phyloP scores from a whole-genome alignment of 1,284 basidiomycete species.

The Naganishia albida region DNA sequence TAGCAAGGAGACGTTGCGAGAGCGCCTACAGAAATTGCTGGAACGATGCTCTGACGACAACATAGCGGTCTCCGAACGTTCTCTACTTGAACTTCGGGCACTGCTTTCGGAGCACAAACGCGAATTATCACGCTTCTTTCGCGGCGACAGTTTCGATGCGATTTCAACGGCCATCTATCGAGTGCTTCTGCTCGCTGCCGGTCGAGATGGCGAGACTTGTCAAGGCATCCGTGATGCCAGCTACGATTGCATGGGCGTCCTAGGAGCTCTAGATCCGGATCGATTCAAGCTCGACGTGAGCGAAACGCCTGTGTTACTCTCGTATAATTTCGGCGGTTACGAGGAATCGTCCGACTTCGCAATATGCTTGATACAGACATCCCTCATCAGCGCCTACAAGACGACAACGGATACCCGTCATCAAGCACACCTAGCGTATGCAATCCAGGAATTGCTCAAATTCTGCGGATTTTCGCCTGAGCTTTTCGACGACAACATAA shows the following conservation, averaged over 20 bases:
- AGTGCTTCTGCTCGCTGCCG: slow-evolving; percentile 69
- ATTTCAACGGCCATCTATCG: slow-evolving; percentile 70
- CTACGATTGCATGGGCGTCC: slow-evolving; percentile 88
- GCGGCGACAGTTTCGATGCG: slow-evolving; percentile 83
- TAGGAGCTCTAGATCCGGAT: slow-evolving; percentile 96
- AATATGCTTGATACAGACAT: slow-evolving; percentile 78
- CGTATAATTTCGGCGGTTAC: slow-evolving; percentile 79
- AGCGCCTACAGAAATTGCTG: slow-evolving; percentile 69
- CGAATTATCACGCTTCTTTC: slow-evolving; percentile 66
- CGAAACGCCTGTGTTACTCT: slow-evolving; percentile 68
- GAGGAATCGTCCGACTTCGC: slow-evolving; percentile 79
- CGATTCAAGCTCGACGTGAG: slow-evolving; percentile 60
- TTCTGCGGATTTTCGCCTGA: slow-evolving; percentile 80
- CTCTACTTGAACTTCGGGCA: slow-evolving; percentile 72
- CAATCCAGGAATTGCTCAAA: slow-evolving; percentile 87
- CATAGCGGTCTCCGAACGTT: slow-evolving; percentile 72
- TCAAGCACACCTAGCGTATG: slow-evolving; percentile 84
- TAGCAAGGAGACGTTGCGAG: slow-evolving; percentile 59
- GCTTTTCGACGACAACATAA: slow-evolving; percentile 37
- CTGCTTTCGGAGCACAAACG: slow-evolving; percentile 63
- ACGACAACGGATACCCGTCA: slow-evolving; percentile 92
- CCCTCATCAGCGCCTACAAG: slow-evolving; percentile 88
- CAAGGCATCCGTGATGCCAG: slow-evolving; percentile 69
- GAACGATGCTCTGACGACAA: slow-evolving; percentile 79
- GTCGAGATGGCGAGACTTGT: slow-evolving; percentile 66